phyloP scores from a whole-genome alignment of 257 asterid species.

The Salvia hispanica region DNA sequence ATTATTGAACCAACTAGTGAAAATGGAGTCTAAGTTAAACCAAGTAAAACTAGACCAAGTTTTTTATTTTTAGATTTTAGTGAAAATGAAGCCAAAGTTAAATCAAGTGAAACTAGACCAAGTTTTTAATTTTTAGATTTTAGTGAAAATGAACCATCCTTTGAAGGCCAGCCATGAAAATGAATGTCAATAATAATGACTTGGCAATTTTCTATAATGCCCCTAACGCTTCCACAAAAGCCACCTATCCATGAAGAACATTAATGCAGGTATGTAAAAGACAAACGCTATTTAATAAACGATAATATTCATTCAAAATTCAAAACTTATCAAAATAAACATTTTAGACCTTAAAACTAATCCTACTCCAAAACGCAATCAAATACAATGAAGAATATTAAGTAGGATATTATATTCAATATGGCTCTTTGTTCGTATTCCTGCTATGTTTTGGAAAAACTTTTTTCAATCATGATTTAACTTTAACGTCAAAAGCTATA shows the following conservation, averaged over 20 bases:
- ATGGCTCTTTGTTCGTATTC: too few species aligned
- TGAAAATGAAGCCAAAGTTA: neutral
- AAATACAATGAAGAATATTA: too few species aligned
- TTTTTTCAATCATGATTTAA: too few species aligned
- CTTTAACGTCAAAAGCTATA: too few species aligned
- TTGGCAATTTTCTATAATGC: neutral
- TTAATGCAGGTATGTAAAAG: too few species aligned
- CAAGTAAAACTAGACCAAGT: neutral
- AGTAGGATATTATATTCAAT: too few species aligned
- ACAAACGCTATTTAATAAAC: too few species aligned
- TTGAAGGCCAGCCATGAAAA: neutral
- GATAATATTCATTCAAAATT: too few species aligned
- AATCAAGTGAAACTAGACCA: neutral
- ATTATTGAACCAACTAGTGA: neutral
- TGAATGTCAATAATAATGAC: slow-evolving; percentile 7
- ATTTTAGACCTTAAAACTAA: too few species aligned
- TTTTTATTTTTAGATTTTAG: neutral
- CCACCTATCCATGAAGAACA: neutral
- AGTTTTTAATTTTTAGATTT: neutral
- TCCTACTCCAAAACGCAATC: too few species aligned
- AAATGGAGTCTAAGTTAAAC: neutral
- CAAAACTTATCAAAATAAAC: too few species aligned
- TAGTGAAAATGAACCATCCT: neutral
- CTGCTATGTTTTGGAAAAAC: too few species aligned
- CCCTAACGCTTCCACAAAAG: slow-evolving; percentile 17